Percentiles rank a stretch among this genome's conserved stretches.
These are phyloP conservation scores for Plasmopara viticola DNA, from an alignment of 352 stramenopile species.

Conservation along the genomic window DNA sequence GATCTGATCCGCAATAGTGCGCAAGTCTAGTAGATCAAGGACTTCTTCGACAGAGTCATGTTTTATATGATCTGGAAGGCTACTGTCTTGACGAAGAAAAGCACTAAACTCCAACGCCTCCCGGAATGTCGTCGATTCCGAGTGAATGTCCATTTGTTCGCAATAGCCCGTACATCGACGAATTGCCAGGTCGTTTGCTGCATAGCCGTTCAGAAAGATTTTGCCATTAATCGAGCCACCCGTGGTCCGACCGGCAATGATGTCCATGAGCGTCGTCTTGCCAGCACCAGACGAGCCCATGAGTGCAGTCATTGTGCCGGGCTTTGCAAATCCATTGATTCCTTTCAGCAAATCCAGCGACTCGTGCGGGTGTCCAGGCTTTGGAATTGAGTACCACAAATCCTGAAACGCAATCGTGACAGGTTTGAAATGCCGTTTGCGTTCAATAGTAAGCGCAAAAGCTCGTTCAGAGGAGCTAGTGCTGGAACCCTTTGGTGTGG, in stretches of 20 bases:
- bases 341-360: conserved; percentile 61
- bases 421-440: conserved; percentile 27
- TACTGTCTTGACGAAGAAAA: conserved; percentile 46
- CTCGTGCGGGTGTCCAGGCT: conserved; percentile 26
- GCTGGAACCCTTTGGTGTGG: conserved; percentile 15
- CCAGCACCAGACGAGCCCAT: conserved; percentile 78
- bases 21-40: conserved; percentile 25
- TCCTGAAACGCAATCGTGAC: conserved; percentile 37
- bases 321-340: conserved; percentile 35
- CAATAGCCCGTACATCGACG: conserved; percentile 39
- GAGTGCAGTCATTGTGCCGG: conserved; percentile 77
- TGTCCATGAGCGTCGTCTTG: conserved; percentile 89
- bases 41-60: conserved; percentile 26
- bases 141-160: conserved; percentile 29
- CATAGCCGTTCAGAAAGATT: conserved; percentile 39
- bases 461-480: conserved; percentile 6
- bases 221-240: conserved; percentile 54
- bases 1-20: conserved; percentile 18
- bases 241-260: conserved; percentile 75
- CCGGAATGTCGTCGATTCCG: conserved; percentile 79
- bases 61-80: conserved; percentile 16
- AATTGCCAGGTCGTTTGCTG: conserved; percentile 32
- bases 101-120: conserved; percentile 87
- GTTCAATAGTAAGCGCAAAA: conserved; percentile 13
- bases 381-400: conserved; percentile 37